Base-by-base conservation (phyloP, 306 rosid genomes). In the Quercus alba region DNA sequence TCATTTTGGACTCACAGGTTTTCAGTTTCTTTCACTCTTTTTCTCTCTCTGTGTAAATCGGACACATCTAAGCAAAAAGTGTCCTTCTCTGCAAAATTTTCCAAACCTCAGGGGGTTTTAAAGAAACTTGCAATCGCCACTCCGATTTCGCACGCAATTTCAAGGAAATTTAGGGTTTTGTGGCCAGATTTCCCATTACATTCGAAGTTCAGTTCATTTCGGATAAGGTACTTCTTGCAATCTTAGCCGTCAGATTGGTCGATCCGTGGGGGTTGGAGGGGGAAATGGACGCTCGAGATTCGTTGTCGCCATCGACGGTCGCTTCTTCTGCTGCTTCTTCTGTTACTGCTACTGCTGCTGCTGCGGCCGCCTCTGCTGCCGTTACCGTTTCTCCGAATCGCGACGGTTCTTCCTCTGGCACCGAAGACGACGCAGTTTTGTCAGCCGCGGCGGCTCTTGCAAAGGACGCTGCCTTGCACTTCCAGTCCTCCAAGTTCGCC, bases 401-500 rank as follows among this genome's bases (percentile, higher is more conserved):
- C 33, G 98, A 92, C 62, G 94, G 89, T 21, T 77, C 89, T 61
- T 83, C 85, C 59, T 80, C 84, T 56, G 81, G 84, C 23, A 55
- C 88, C 12, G 97, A 91, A 56, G 97, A 90, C 25, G 98, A 91
- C 41, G 97, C 83, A 38, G 87, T 87, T 56, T 73, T 87, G 77
- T 78, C 96, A 2, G 87, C 79, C 26, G 63, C 86, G 26, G 86
- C 92, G 6, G 91, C 90, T 5, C 88, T 89, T 5, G 88, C 98
- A 44, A 92, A 90, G 86, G 98, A 96, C 11, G 99, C 99, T 12
- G 89, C 89, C 33, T 76, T 85, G 92, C 94, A 87, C 81, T 96
- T 91, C 75, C 99, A 93, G 86, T 88, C 97, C 4, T 90, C 89
- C 44, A 96, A 91, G 90, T 93, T 89, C 82, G 87, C 84, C 30